Evolutionary conservation across 2,329 filamentous ascomycete species (phyloP), one percentile per base, ranked within the genome.

Genomic region (Pseudodiploospora longispora): DNA sequence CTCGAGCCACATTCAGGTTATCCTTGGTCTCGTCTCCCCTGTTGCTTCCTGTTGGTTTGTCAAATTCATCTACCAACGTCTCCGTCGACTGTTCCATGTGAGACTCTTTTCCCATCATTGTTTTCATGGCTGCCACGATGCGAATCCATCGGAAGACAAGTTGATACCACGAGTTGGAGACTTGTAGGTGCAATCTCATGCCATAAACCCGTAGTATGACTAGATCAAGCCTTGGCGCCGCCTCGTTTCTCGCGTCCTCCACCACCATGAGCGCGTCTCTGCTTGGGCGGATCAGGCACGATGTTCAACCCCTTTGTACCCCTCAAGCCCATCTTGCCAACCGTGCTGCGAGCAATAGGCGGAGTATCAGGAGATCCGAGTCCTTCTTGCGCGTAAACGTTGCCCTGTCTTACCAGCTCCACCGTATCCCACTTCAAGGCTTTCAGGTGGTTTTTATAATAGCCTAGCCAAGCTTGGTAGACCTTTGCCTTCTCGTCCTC

Each of bases 401-500:
- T 80, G 36, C 65, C 76, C 50, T 75, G 61, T 6, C 56, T 51
- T 1, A 81, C 77, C 4, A 80, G 58, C 41, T 67, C 57, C 10
- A 59, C 59, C 51, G 65, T 63, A 48, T 62, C 60, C 68, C 68
- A 71, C 48, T 53, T 59, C 39, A 72, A 54, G 8, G 57, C 51
- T 59, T 74, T 77, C 41, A 68, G 51, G 53, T 71, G 67, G 43
- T 64, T 67, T 55, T 77, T 78, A 62, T 72, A 72, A 68, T 76
- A 70, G 45, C 75, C 76, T 7, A 80, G 60, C 74, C 75, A 80
- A 4, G 71, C 72, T 55, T 76, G 71, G 60, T 80, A 81, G 3
- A 69, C 65, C 54, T 70, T 75, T 10, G 58, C 59, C 46, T 72
- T 70, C 19, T 64, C 60, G 0, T 66, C 59, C 19, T 69, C 65